Conservation (phyloP, 2,329 filamentous ascomycete species). For the Neopestalotiopsis rosae region DNA sequence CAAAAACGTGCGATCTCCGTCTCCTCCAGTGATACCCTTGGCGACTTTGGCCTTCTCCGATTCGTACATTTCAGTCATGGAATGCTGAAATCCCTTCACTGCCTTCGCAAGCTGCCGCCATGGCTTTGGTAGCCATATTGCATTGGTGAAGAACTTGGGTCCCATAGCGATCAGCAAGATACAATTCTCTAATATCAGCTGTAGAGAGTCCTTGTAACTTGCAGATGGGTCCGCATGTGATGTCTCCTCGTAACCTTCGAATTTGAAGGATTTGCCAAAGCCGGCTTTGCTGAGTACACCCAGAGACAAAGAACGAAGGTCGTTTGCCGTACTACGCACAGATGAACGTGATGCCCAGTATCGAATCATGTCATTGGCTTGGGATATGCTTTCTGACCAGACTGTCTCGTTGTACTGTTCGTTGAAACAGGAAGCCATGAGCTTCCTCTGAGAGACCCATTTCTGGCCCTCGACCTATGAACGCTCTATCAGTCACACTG, state of each 20-base stretch:
- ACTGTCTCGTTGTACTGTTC: slow-evolving; percentile 22
- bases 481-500: not conserved
- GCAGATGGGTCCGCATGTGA: not conserved
- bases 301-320: slow-evolving; percentile 21
- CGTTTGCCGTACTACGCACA: slow-evolving; percentile 15
- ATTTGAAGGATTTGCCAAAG: slow-evolving; percentile 23
- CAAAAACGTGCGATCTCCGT: slow-evolving; percentile 24
- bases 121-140: slow-evolving; percentile 24
- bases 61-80: slow-evolving; percentile 37
- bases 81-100: slow-evolving; percentile 24
- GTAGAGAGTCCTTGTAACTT: slow-evolving; percentile 25
- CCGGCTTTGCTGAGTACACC: slow-evolving; percentile 20
- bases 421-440: slow-evolving; percentile 18
- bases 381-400: slow-evolving; percentile 19
- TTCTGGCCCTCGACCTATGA: slow-evolving; percentile 12
- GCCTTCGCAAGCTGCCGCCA: slow-evolving; percentile 30
- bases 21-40: not conserved
- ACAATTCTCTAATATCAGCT: slow-evolving; percentile 35
- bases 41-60: slow-evolving; percentile 32
- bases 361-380: slow-evolving; percentile 19
- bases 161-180: slow-evolving; percentile 36
- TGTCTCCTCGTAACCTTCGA: slow-evolving; percentile 22
- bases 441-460: slow-evolving; percentile 23
- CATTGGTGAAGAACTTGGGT: slow-evolving; percentile 28
- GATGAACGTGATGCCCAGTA: slow-evolving; percentile 20